These are phyloP conservation scores for Podospora sp. DNA, from an alignment of 495 filamentous ascomycete species.

Conservation along the genomic window DNA sequence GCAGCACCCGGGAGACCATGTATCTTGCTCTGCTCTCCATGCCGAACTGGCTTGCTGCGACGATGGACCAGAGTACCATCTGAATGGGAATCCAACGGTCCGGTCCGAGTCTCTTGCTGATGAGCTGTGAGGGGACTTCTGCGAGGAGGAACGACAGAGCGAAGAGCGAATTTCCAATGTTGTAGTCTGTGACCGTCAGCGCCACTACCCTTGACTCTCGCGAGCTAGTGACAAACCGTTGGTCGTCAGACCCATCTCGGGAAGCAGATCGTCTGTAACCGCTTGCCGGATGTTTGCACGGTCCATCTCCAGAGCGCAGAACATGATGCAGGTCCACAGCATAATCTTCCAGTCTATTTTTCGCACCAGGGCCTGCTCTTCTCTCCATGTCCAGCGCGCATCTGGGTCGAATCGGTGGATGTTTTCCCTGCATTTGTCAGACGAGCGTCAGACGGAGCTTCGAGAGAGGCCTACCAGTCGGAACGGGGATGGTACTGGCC, in stretches of 20 bases:
- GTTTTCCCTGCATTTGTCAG: conserved; percentile 37
- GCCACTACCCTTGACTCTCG: background rate
- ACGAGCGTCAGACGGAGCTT: background rate
- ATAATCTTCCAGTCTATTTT: conserved; percentile 48
- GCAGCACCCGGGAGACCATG: conserved; percentile 60
- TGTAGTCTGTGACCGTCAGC: conserved; percentile 55
- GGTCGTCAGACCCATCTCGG: conserved; percentile 60
- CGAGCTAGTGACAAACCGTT: conserved; percentile 52
- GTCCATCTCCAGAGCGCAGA: conserved; percentile 79
- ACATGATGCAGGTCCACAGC: conserved; percentile 72
- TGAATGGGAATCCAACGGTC: conserved; percentile 81
- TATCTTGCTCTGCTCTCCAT: conserved; percentile 61
- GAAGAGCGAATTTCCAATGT: conserved; percentile 75
- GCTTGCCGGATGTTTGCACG: conserved; percentile 73
- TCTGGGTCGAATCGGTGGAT: conserved; percentile 74
- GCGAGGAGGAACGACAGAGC: conserved; percentile 65
- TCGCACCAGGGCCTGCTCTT: conserved; percentile 67
- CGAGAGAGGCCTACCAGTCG: conserved; percentile 43
- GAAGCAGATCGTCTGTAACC: conserved; percentile 70
- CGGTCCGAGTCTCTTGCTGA: conserved; percentile 73
- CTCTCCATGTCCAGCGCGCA: conserved; percentile 68
- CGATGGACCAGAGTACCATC: conserved; percentile 73
- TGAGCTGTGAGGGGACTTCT: conserved; percentile 72
- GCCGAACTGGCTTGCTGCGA: conserved; percentile 66
- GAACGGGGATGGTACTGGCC: conserved; percentile 54